Evolutionary conservation across 2,329 filamentous ascomycete species (phyloP).

Genomic region (Trichophyton simii): DNA sequence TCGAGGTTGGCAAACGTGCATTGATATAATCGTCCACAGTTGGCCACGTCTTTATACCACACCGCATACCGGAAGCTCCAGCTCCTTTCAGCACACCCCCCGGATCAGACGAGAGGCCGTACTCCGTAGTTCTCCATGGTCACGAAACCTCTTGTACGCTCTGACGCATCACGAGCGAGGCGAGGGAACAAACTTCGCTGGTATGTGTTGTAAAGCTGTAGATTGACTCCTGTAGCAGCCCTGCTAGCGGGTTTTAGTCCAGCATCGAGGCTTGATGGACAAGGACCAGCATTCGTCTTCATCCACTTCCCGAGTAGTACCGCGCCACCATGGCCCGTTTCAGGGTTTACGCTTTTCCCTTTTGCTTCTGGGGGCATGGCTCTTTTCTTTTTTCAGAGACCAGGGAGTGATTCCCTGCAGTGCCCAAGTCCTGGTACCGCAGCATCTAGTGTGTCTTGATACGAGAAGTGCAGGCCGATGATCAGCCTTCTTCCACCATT

Average conservation of each 20-base stretch:
- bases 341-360: not conserved
- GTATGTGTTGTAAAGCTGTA: not conserved
- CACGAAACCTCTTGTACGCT: constrained; percentile 1
- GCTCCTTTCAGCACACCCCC: not conserved
- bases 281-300: not conserved
- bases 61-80: not conserved
- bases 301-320: constrained; percentile 4
- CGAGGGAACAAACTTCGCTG: constrained; percentile 1
- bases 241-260: not conserved
- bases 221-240: not conserved
- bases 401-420: not conserved
- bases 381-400: not conserved
- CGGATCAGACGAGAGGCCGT: not conserved
- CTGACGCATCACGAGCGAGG: not conserved
- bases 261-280: not conserved
- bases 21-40: not conserved
- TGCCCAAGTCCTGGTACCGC: not conserved
- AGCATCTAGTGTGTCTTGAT: constrained; percentile 1
- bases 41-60: not conserved
- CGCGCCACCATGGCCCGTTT: constrained; percentile 1
- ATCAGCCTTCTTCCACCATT: constrained; percentile 1
- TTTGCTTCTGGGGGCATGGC: not conserved
- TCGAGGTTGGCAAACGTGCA: not conserved
- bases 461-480: not conserved
- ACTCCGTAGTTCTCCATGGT: not conserved